Evolutionary conservation across 495 filamentous ascomycete species (phyloP).

Genomic region (Entonaema liquescens): DNA sequence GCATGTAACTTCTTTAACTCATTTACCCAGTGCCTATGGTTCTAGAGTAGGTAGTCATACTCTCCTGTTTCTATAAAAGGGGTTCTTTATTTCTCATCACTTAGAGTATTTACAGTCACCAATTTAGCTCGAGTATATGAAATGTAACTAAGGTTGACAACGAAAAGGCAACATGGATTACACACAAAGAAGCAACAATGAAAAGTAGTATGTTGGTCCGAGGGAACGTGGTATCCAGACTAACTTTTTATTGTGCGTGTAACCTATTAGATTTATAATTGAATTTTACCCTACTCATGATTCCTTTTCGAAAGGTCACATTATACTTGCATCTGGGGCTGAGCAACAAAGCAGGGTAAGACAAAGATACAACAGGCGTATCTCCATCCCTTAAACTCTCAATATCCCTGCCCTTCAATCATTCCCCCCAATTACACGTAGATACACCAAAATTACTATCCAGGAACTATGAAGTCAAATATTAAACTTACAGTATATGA

Average conservation of each 20-base stretch:
- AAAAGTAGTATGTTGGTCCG: neutral
- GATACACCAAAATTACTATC: neutral
- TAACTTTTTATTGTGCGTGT: neutral
- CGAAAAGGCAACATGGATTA: neutral
- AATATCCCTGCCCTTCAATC: neutral
- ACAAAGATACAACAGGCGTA: neutral
- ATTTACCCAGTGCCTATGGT: neutral
- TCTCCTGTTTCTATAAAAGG: too few relatives aligned
- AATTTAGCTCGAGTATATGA: neutral
- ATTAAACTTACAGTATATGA: constrained; percentile 30
- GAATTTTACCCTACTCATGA: neutral
- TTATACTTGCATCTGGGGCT: neutral
- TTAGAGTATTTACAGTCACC: neutral
- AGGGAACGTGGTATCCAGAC: neutral
- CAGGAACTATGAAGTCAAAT: constrained; percentile 24
- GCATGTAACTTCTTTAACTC: neutral
- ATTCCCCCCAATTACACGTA: neutral
- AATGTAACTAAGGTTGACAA: neutral
- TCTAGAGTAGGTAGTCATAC: too few relatives aligned
- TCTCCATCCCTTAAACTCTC: neutral
- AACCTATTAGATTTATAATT: neutral
- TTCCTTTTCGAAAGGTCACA: neutral
- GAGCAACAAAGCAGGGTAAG: neutral
- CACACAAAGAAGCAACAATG: neutral
- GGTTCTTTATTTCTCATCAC: neutral